Evolutionary conservation across 192 early-diverging fungal species (phyloP).

Genomic region (Coemansia sp.): DNA sequence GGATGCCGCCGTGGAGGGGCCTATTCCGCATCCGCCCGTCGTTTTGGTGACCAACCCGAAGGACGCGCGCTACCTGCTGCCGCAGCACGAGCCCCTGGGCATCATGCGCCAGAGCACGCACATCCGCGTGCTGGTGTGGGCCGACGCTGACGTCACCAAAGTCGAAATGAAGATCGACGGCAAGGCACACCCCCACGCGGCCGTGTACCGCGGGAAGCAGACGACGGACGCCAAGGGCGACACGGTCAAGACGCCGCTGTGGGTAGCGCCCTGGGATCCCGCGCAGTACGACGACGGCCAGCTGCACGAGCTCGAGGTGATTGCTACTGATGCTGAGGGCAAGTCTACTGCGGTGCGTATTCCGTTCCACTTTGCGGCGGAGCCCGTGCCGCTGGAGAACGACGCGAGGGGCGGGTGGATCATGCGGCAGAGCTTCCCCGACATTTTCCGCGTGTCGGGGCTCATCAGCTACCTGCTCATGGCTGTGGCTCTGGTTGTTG

Average conservation of each 20-base stretch:
- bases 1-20: background rate
- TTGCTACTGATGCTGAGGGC: conserved; percentile 61
- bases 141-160: conserved; percentile 41
- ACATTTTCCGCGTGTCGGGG: conserved; percentile 50
- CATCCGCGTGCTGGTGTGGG: conserved; percentile 79
- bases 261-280: conserved; percentile 72
- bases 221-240: conserved; percentile 13
- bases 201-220: conserved; percentile 54
- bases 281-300: conserved; percentile 63
- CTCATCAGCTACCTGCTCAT: conserved; percentile 46
- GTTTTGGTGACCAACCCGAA: conserved; percentile 89
- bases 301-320: conserved; percentile 63
- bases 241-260: conserved; percentile 64
- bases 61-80: conserved; percentile 73
- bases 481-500: conserved; percentile 36
- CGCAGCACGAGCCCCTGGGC: conserved; percentile 67
- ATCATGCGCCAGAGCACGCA: conserved; percentile 63
- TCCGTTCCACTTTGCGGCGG: conserved; percentile 70
- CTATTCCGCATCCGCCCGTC: conserved; percentile 65
- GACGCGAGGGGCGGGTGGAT: conserved; percentile 73
- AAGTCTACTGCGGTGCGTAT: conserved; percentile 44
- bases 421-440: conserved; percentile 61
- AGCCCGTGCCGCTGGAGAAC: conserved; percentile 55
- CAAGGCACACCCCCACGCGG: conserved; percentile 35
- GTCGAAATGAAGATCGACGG: conserved; percentile 60